Percentiles rank a stretch among this genome's conserved stretches.
Evolutionary conservation across 2,329 filamentous ascomycete genomes (phyloP).

Genomic region (Botrytis cinerea): DNA sequence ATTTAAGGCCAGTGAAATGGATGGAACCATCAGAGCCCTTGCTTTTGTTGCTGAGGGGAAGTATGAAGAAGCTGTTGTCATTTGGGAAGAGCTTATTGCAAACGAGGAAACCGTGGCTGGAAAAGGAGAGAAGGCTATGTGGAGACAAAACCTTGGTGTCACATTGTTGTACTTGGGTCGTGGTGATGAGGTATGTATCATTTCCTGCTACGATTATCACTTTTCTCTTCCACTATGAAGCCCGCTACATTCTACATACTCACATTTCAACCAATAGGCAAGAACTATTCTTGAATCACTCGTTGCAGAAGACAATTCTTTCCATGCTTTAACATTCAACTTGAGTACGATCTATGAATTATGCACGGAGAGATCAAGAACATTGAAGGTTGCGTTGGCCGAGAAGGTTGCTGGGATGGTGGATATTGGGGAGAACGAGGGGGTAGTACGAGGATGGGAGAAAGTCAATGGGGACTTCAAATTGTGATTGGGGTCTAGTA

Average conservation of each 20-base stretch:
- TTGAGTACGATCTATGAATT: slow-evolving; percentile 89
- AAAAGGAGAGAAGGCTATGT: slow-evolving; percentile 62
- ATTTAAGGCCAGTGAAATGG: slow-evolving; percentile 40
- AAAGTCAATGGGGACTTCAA: slow-evolving; percentile 43
- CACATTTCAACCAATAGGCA: slow-evolving; percentile 51
- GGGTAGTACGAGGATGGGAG: slow-evolving; percentile 34
- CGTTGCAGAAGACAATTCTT: slow-evolving; percentile 63
- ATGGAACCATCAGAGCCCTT: slow-evolving; percentile 64
- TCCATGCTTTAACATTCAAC: slow-evolving; percentile 84
- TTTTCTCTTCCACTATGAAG: background rate
- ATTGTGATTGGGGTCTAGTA: slow-evolving; percentile 27
- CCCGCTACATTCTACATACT: background rate
- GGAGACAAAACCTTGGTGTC: slow-evolving; percentile 80
- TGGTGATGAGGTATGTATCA: slow-evolving; percentile 63
- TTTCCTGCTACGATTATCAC: background rate
- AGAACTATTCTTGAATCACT: slow-evolving; percentile 66
- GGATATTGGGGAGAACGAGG: slow-evolving; percentile 7
- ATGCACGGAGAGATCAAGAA: slow-evolving; percentile 73
- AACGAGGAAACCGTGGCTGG: slow-evolving; percentile 6
- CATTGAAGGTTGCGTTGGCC: slow-evolving; percentile 69
- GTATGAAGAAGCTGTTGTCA: slow-evolving; percentile 62
- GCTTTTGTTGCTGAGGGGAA: slow-evolving; percentile 77
- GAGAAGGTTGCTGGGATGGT: slow-evolving; percentile 61
- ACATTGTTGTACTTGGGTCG: slow-evolving; percentile 79
- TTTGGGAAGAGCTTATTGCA: slow-evolving; percentile 59